A percentile compares a stretch with the other conserved stretches of the same genome.
These are phyloP conservation scores for Suhomyces kilbournensis DNA, from an alignment of 805 yeast species.

Conservation along the genomic window DNA sequence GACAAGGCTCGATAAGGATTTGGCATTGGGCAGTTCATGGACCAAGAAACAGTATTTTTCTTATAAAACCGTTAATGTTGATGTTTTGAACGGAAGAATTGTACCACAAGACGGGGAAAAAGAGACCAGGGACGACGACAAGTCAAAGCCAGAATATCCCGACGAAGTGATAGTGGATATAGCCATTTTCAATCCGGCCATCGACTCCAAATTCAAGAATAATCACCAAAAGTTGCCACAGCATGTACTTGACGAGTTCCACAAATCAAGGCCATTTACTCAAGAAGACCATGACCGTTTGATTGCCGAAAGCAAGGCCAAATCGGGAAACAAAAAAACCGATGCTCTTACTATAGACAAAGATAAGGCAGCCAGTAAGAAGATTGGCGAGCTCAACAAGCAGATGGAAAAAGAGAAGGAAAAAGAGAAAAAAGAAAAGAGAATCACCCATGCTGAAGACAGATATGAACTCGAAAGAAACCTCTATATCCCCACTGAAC, in stretches of 20 bases:
- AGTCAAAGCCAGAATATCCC: slow-evolving; percentile 5
- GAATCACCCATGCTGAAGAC: slow-evolving; percentile 6
- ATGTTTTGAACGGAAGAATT: slow-evolving; percentile 14
- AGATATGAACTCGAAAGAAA: slow-evolving; percentile 18
- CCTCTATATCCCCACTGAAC: slow-evolving; percentile 30
- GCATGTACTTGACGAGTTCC: slow-evolving; percentile 28
- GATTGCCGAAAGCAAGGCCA: slow-evolving; percentile 6
- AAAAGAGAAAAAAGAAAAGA: slow-evolving; percentile 1
- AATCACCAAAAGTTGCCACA: slow-evolving; percentile 31
- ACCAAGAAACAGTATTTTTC: slow-evolving; percentile 37
- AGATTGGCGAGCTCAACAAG: slow-evolving; percentile 9
- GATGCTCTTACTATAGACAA: slow-evolving; percentile 13
- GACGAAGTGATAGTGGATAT: slow-evolving; percentile 36
- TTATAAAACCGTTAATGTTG: slow-evolving; percentile 24
- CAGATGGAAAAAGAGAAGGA: slow-evolving; percentile 5
- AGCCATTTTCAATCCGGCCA: slow-evolving; percentile 34
- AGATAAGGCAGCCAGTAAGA: slow-evolving; percentile 13
- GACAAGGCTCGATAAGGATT: slow-evolving; percentile 46
- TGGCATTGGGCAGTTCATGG: slow-evolving; percentile 46
- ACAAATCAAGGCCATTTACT: slow-evolving; percentile 22
- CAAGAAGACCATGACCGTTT: slow-evolving; percentile 23
- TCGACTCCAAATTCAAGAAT: slow-evolving; percentile 36
- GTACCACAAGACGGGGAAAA: neutral
- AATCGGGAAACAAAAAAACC: slow-evolving; percentile 5
- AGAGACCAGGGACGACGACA: neutral